Evolutionary conservation across 2,329 filamentous ascomycete genomes (phyloP).

Genomic region (Teratosphaeria destructans): DNA sequence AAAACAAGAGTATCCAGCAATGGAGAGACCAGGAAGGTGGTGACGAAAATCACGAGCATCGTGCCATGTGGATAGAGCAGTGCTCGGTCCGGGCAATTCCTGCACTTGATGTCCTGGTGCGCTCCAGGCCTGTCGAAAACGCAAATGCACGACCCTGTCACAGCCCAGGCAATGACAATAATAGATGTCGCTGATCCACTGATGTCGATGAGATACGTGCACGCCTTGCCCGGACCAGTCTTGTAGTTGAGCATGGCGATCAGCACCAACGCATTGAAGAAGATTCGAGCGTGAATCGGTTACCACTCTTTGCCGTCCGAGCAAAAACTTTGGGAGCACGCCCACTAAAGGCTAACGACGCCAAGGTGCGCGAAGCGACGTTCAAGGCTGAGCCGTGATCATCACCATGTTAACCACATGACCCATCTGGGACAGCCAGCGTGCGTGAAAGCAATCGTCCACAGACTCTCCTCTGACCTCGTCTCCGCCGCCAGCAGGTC

Average conservation of each 20-base stretch:
- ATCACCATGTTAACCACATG: conserved; percentile 5
- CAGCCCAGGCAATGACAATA: conserved; percentile 4
- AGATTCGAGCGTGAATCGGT: conserved; percentile 4
- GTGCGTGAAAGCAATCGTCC: conserved; percentile 6
- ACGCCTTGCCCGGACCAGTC: not conserved
- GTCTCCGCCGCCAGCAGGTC: conserved; percentile 5
- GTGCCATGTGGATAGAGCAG: conserved; percentile 54
- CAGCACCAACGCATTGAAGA: conserved; percentile 4
- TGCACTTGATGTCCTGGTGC: conserved; percentile 4
- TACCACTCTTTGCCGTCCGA: conserved; percentile 4
- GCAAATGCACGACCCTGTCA: conserved; percentile 1
- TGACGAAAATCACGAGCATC: conserved; percentile 57
- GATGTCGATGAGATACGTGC: not conserved
- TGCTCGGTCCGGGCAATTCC: conserved; percentile 39
- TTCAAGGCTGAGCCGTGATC: conserved; percentile 2
- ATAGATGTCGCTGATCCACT: conserved; percentile 5
- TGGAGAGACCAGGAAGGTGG: conserved; percentile 58
- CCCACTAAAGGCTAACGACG: conserved; percentile 4
- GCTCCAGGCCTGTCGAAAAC: conserved; percentile 6
- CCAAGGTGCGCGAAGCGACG: conserved; percentile 4
- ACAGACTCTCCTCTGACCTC: conserved; percentile 5
- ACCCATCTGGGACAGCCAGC: conserved; percentile 7
- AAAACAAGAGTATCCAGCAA: conserved; percentile 46
- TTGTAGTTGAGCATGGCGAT: conserved; percentile 5
- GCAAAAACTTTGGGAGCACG: conserved; percentile 6